Evolutionary conservation across 352 stramenopile genomes (phyloP).

Genomic region (Globisporangium barbulae): DNA sequence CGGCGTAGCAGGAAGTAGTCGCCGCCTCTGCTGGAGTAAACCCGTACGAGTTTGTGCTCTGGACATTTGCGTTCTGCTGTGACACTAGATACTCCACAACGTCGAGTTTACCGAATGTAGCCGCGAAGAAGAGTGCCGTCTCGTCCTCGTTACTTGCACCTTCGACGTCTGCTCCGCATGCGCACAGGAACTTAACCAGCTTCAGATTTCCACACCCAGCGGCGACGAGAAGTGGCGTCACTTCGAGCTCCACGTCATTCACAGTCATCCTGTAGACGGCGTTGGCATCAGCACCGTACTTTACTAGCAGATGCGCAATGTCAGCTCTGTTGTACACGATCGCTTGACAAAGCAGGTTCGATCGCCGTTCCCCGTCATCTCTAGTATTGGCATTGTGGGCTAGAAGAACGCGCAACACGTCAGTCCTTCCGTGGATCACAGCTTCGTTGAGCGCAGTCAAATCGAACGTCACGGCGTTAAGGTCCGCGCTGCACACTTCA

Average conservation of each 20-base stretch:
- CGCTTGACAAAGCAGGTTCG: background rate
- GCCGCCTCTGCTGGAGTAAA: background rate
- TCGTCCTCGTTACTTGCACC: background rate
- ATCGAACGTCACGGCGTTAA: background rate
- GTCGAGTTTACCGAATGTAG: background rate
- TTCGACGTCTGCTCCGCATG: conserved; percentile 1
- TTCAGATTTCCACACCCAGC: background rate
- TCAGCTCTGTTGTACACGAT: background rate
- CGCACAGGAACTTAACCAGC: background rate
- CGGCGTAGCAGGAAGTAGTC: background rate
- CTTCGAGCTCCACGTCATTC: background rate
- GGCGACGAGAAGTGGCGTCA: background rate
- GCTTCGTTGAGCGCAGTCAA: background rate
- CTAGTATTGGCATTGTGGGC: background rate
- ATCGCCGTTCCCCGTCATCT: background rate
- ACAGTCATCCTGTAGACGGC: background rate
- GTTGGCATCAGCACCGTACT: background rate
- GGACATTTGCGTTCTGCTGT: background rate
- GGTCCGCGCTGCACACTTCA: background rate
- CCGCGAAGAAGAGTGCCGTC: conserved; percentile 7
- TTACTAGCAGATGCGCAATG: background rate
- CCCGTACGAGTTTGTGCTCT: background rate
- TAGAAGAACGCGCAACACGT: background rate
- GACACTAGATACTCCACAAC: background rate
- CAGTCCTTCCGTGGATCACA: background rate